Base-by-base conservation (phyloP, 2,329 filamentous ascomycete genomes). In the Verticillium dahliae region DNA sequence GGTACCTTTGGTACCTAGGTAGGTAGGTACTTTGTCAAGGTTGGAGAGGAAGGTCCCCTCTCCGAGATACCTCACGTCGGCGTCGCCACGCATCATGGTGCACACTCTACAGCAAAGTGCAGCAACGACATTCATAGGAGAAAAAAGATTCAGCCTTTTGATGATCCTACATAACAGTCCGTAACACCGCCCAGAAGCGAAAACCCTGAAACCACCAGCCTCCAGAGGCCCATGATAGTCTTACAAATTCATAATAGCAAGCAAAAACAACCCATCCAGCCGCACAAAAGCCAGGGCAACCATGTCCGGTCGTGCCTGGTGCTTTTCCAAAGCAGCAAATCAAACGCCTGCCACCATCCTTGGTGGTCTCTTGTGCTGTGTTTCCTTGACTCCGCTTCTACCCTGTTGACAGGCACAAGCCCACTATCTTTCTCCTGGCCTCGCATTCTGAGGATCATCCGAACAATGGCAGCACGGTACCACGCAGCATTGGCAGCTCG, bases 171-270 rank as follows among this genome's bases (percentile, higher is more conserved):
- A 52, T 22, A 52, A 11, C 18, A 52, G 18, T 52, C n/a, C 45
- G 10, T 11, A 58, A 58, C 57, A 39, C 57, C 57, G 15, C 22
- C 38, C 39, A 58, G 57, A 58, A 58, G 41, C 57, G 57, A 58
- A 58, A 58, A 35, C 9, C 22, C 38, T 6, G 7, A 18, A n/a
- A n/a, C 27, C 22, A 31, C 18, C 57, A 33, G 6, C 38, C 18
- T 45, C 57, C 57, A 39, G 57, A 58, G 57, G 57, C 38, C 57
- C 57, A 13, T 41, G 31, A 57, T 58, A 33, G 41, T 58, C 38
- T 58, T 58, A 58, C 57, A 58, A 58, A 18, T 58, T 58, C 33
- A 45, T 35, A 37, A n/a, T 38, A 9, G 38, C 41, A 34, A 41
- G 34, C 31, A 13, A 18, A 58, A 34, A 14, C 57, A 39, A 35